phyloP scores from a whole-genome alignment of 2,329 filamentous ascomycete species.

The Botrytis aclada region DNA sequence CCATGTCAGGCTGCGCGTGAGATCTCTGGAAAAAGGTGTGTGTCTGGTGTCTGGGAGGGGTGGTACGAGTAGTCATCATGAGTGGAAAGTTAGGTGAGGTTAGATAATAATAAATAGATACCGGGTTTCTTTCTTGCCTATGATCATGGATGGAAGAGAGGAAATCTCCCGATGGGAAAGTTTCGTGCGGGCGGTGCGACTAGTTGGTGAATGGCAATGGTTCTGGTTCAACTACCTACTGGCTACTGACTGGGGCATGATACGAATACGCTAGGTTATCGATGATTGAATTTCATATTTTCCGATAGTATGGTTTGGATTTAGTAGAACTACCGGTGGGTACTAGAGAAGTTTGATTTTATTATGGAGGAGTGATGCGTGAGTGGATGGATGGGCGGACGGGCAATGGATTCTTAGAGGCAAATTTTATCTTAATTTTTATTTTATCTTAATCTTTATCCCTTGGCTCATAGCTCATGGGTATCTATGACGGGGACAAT shows the following conservation, averaged over 20 bases:
- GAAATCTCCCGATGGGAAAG: not conserved
- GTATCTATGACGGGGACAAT: not conserved
- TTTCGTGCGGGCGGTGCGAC: not conserved
- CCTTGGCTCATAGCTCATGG: not conserved
- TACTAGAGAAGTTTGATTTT: not conserved
- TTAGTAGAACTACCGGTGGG: too few relatives aligned
- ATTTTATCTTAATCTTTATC: not conserved
- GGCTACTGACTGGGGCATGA: too few relatives aligned
- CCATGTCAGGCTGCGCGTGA: not conserved
- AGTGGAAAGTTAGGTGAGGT: not conserved
- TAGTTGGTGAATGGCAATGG: too few relatives aligned
- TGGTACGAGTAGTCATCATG: too few relatives aligned
- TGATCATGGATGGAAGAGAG: not conserved
- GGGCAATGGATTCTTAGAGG: not conserved
- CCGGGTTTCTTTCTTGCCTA: not conserved
- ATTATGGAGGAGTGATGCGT: too few relatives aligned
- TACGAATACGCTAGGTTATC: not conserved
- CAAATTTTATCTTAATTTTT: not conserved
- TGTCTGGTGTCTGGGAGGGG: not conserved
- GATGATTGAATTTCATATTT: not conserved
- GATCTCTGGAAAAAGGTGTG: not conserved
- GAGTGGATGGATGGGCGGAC: not conserved
- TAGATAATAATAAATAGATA: too few relatives aligned
- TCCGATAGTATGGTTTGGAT: constrained; percentile 5
- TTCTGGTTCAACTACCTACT: too few relatives aligned